Evolutionary conservation across 306 rosid species (phyloP).

Genomic region (Dalbergia cochinchinensis): DNA sequence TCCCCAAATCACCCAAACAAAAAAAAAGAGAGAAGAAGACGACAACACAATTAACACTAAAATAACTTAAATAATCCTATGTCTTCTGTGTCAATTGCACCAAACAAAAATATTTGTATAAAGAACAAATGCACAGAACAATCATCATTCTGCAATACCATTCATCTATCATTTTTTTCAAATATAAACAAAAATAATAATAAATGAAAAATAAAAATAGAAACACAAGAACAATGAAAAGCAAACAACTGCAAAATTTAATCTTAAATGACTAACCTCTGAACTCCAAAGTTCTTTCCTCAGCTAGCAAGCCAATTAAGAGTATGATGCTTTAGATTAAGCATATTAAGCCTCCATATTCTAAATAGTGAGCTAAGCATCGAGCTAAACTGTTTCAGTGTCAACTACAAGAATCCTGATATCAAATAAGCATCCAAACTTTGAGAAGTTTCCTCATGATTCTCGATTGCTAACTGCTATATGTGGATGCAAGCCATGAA

Average conservation of each 20-base stretch:
- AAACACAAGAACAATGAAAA: slow-evolving; percentile 23
- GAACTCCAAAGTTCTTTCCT: slow-evolving; percentile 22
- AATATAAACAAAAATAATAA: neutral
- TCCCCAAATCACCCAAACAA: no score
- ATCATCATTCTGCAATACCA: no score
- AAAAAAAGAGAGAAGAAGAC: no score
- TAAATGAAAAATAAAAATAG: no score
- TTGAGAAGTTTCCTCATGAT: slow-evolving; percentile 40
- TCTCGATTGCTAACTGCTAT: slow-evolving; percentile 46
- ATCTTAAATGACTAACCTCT: slow-evolving; percentile 53
- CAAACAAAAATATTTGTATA: no score
- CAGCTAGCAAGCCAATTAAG: neutral
- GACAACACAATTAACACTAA: no score
- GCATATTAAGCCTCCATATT: slow-evolving; percentile 34
- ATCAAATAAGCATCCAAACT: slow-evolving; percentile 33
- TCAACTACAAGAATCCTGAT: slow-evolving; percentile 25
- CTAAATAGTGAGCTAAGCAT: slow-evolving; percentile 11
- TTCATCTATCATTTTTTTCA: no score
- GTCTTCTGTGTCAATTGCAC: no score
- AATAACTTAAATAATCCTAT: no score
- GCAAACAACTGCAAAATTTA: neutral
- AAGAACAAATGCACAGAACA: no score
- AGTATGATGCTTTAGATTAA: slow-evolving; percentile 39
- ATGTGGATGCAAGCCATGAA: slow-evolving; percentile 54
- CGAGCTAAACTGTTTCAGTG: slow-evolving; percentile 27